phyloP scores from a whole-genome alignment of 148 eudicot species.

The Chenopodium berlandieri region DNA sequence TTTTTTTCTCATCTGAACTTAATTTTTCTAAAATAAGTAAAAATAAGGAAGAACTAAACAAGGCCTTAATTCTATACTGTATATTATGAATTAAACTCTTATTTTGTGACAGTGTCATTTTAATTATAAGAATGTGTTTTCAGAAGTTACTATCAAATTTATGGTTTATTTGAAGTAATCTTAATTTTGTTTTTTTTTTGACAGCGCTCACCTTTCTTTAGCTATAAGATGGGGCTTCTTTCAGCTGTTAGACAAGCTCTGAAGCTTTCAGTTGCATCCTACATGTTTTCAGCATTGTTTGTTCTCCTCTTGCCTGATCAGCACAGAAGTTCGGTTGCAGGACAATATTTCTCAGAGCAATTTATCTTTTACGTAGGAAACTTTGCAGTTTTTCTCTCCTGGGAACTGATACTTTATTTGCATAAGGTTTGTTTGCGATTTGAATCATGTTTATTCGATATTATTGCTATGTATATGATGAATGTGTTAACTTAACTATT shows the following conservation, averaged over 20 bases:
- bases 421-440: slow-evolving; percentile 58
- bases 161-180: not conserved
- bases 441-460: not conserved
- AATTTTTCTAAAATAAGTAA: too few species aligned
- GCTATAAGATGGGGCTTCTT: slow-evolving; percentile 89
- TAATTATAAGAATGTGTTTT: not conserved
- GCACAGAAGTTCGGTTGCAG: slow-evolving; percentile 30
- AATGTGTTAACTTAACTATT: not conserved
- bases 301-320: slow-evolving; percentile 35
- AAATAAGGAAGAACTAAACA: too few species aligned
- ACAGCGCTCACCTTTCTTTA: slow-evolving; percentile 93
- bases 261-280: slow-evolving; percentile 53
- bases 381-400: slow-evolving; percentile 58
- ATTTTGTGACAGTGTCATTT: not conserved
- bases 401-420: slow-evolving; percentile 82
- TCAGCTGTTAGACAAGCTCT: slow-evolving; percentile 51
- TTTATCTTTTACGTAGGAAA: slow-evolving; percentile 44
- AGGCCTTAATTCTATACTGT: not conserved
- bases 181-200: slow-evolving; percentile 18
- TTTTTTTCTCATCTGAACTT: too few species aligned
- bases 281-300: slow-evolving; percentile 44
- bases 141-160: not conserved
- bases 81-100: not conserved
- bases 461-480: not conserved
- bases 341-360: slow-evolving; percentile 48